Base-by-base conservation (phyloP, 148 eudicot species). In the Chenopodium suecicum region DNA sequence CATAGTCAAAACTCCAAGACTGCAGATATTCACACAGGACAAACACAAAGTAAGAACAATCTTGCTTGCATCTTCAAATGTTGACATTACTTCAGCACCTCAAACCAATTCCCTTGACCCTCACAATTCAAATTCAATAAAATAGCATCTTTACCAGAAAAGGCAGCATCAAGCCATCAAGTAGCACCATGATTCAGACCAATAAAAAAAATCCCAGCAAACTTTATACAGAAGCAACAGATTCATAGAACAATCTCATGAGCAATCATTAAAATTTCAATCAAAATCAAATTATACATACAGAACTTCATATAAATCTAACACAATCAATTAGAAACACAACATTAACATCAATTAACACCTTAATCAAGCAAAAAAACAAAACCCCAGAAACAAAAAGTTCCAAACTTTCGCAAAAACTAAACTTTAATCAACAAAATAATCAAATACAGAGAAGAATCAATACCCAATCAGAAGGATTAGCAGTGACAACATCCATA, bases 401-500 rank as follows among this genome's bases (percentile, higher is more conserved):
- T 14, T 70, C 19, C 81, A 79, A 79, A 6, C 50, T 54, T 50
- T n/a, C 23, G 2, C 66, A 34, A 52, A 79, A 64, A 19, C 5
- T 41, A 41, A 41, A 41, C 0, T 0, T 41, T 6, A 0, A 41
- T 5, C 52, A 52, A 64, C 48, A 27, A 67, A 68, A 70, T 0
- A 4, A 41, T 6, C 3, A 47, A 32, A 74, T 32, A 37, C 29
- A 58, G 17, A 31, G n/a, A 22, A 50, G 25, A 80, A 72, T 27
- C 12, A 7, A 65, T 88, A 95, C 99, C 99, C 99, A 96, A 77
- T 94, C 99, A 75, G 31, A 20, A 73, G 95, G 97, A 78, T 94
- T 84, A 77, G 99, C 99, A 65, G 99, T 92, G 78, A 96, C 99
- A 78, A 96, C 99, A 84, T 96, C 99, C 99, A 96, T 96, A 78